Evolutionary conservation across 1,284 basidiomycete genomes (phyloP).

Genomic region (Somion occarium): DNA sequence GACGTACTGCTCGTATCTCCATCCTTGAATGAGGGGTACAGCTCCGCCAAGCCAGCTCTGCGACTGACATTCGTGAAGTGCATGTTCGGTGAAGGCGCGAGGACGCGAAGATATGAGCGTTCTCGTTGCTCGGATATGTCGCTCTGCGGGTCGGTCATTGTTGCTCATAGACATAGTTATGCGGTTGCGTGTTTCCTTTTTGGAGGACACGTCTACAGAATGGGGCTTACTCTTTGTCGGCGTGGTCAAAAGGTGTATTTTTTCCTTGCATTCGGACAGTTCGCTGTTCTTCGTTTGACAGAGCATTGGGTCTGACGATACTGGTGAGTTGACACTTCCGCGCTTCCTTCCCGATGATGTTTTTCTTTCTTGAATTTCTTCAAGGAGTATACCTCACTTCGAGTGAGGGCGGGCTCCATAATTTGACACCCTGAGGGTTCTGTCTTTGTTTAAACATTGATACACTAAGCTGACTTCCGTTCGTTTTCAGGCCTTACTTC

Average conservation of each 20-base stretch:
- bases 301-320: constrained; percentile 3
- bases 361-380: constrained; percentile 72
- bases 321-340: constrained; percentile 31
- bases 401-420: constrained; percentile 64
- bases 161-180: constrained; percentile 88
- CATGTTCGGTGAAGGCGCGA: constrained; percentile 35
- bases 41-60: constrained; percentile 53
- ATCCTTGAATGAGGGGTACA: constrained; percentile 12
- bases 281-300: constrained; percentile 34
- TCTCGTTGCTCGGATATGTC: constrained; percentile 38
- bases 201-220: constrained; percentile 60
- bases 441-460: neutral
- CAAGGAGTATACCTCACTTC: constrained; percentile 67
- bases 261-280: constrained; percentile 42
- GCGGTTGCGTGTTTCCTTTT: constrained; percentile 53
- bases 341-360: constrained; percentile 8
- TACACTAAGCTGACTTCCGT: too few species aligned
- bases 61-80: constrained; percentile 32
- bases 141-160: constrained; percentile 36
- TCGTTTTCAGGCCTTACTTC: too few species aligned
- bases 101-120: constrained; percentile 76
- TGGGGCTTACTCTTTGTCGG: constrained; percentile 84
- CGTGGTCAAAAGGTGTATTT: constrained; percentile 38
- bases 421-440: constrained; percentile 42
- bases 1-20: constrained; percentile 26